A percentile compares a stretch with the other conserved stretches of the same genome.
Conservation (phyloP, 768 basidiomycete genomes). For the Hericium rajendrae region DNA sequence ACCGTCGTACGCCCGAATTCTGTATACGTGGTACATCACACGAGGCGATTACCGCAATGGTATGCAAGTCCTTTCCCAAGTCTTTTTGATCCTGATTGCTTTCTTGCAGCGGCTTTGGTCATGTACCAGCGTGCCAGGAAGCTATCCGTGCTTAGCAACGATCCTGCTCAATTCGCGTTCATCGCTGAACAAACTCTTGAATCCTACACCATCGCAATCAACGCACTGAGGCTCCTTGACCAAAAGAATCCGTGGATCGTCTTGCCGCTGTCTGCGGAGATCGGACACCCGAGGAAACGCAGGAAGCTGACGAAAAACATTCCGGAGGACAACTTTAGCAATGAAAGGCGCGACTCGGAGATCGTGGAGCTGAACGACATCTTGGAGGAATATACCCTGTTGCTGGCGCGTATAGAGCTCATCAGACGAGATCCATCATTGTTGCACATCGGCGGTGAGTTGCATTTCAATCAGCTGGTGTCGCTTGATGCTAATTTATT, state of each 20-base stretch:
- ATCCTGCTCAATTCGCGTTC: constrained; percentile 30
- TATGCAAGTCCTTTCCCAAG: constrained; percentile 26
- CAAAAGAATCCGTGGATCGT: constrained; percentile 77
- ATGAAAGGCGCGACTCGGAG: constrained; percentile 60
- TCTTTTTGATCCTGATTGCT: neutral
- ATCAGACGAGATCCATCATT: constrained; percentile 56
- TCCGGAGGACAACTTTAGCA: constrained; percentile 61
- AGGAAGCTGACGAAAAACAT: constrained; percentile 65
- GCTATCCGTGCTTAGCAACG: constrained; percentile 38
- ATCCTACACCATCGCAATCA: constrained; percentile 80
- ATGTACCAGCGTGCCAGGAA: constrained; percentile 92
- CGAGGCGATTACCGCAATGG: constrained; percentile 89
- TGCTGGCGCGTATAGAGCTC: constrained; percentile 72
- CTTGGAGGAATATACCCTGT: constrained; percentile 64
- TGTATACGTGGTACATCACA: constrained; percentile 90
- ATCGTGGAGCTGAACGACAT: constrained; percentile 75
- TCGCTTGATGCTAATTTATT: constrained; percentile 15
- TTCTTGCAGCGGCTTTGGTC: constrained; percentile 61
- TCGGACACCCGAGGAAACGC: constrained; percentile 56
- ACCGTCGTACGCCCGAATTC: constrained; percentile 81
- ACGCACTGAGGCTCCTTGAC: constrained; percentile 78
- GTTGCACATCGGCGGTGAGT: constrained; percentile 56
- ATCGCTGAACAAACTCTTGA: constrained; percentile 65
- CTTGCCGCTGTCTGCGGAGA: constrained; percentile 40
- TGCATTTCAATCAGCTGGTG: constrained; percentile 1